These are phyloP conservation scores for Cladophialophora carrionii DNA, from an alignment of 2,329 filamentous ascomycete genomes.

Conservation along the genomic window DNA sequence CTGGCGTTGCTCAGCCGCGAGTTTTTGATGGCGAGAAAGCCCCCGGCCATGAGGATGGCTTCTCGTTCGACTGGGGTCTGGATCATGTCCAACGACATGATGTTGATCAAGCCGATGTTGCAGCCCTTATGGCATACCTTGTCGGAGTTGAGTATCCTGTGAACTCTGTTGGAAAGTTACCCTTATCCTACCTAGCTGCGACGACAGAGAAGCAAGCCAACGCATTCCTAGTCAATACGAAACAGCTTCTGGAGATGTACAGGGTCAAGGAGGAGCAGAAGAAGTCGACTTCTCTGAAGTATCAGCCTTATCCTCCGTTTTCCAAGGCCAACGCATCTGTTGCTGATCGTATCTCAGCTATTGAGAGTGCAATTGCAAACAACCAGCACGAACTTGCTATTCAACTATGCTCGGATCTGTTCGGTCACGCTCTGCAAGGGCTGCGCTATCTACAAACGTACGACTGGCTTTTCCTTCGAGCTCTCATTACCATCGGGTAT, in stretches of 20 bases:
- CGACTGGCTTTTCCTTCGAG: conserved; percentile 93
- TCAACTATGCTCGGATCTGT: conserved; percentile 72
- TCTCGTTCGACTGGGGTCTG: conserved; percentile 86
- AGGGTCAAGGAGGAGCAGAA: conserved; percentile 89
- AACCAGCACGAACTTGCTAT: conserved; percentile 77
- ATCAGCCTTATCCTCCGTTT: conserved; percentile 73
- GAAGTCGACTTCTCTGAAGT: conserved; percentile 72
- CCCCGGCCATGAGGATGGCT: conserved; percentile 81
- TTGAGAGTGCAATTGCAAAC: conserved; percentile 68
- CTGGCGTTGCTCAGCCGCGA: conserved; percentile 78
- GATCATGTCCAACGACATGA: conserved; percentile 82
- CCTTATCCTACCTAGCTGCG: conserved; percentile 77
- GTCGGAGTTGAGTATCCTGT: conserved; percentile 86
- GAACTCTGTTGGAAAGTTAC: conserved; percentile 93
- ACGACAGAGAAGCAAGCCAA: conserved; percentile 75
- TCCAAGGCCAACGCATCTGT: conserved; percentile 65
- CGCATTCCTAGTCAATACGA: conserved; percentile 81
- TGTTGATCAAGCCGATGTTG: conserved; percentile 90
- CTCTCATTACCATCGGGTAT: conserved; percentile 86
- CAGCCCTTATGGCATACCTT: conserved; percentile 92
- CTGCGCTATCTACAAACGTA: conserved; percentile 95
- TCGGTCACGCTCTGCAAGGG: conserved; percentile 76
- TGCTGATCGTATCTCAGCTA: conserved; percentile 68
- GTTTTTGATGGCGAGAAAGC: conserved; percentile 60
- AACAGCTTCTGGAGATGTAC: conserved; percentile 92